Evolutionary conservation across 257 asterid species (phyloP).

Genomic region (Primulina eburnea): DNA sequence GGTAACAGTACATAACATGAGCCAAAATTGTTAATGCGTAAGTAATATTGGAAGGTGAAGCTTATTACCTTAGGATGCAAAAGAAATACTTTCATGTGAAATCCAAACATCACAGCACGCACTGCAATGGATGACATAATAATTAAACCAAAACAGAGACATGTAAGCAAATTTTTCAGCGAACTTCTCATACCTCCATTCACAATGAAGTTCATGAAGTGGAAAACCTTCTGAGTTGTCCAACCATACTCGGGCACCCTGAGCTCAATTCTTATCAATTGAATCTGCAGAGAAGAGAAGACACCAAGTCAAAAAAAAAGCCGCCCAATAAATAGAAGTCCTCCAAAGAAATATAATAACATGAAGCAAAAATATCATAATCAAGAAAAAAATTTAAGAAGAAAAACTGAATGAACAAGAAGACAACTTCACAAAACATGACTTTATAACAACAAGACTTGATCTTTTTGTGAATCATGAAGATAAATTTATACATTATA

Average conservation of each 20-base stretch:
- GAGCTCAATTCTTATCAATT: constrained; percentile 75
- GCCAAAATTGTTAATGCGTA: constrained; percentile 3
- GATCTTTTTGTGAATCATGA: neutral
- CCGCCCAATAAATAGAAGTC: neutral
- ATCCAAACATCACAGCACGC: constrained; percentile 81
- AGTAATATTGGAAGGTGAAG: constrained; percentile 18
- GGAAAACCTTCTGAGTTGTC: constrained; percentile 98
- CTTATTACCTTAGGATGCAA: constrained; percentile 75
- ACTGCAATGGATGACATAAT: constrained; percentile 45
- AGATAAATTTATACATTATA: no score
- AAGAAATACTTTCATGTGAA: constrained; percentile 68
- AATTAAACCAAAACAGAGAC: constrained; percentile 18
- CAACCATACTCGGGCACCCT: constrained; percentile 98
- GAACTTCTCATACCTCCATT: constrained; percentile 74
- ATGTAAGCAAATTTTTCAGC: constrained; percentile 14
- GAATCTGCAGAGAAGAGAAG: constrained; percentile 61
- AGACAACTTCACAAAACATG: constrained; percentile 1
- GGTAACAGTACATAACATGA: neutral
- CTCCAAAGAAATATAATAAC: constrained; percentile 6
- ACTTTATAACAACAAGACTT: neutral
- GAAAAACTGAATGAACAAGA: neutral
- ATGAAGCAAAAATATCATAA: constrained; percentile 13
- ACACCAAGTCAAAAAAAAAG: constrained; percentile 14
- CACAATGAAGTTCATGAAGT: constrained; percentile 91
- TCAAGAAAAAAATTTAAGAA: constrained; percentile 5